Percentiles rank a stretch among this genome's conserved stretches.
Evolutionary conservation across 2,329 filamentous ascomycete species (phyloP).

Genomic region (Daldinia sp.): DNA sequence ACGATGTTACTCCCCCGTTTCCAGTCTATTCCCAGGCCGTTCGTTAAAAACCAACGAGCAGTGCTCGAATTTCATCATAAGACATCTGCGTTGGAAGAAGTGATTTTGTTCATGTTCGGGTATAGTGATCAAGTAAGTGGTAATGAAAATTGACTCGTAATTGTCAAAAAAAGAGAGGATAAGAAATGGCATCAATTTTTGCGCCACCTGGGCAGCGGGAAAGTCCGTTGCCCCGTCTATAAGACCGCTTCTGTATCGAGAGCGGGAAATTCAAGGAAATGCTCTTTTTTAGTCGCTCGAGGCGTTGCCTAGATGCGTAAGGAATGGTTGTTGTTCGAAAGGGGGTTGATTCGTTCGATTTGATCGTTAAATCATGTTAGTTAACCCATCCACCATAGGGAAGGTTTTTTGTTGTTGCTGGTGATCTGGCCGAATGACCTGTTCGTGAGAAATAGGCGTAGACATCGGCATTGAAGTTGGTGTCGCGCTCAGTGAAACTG

Average conservation of each 20-base stretch:
- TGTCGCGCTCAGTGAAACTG: slow-evolving; percentile 54
- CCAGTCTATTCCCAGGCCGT: slow-evolving; percentile 33
- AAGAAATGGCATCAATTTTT: slow-evolving; percentile 30
- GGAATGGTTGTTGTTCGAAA: slow-evolving; percentile 30
- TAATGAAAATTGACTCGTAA: slow-evolving; percentile 26
- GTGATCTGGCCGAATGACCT: slow-evolving; percentile 48
- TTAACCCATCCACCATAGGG: slow-evolving; percentile 55
- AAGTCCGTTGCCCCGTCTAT: slow-evolving; percentile 48
- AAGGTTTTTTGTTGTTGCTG: slow-evolving; percentile 51
- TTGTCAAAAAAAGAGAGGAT: slow-evolving; percentile 31
- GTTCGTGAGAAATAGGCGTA: slow-evolving; percentile 46
- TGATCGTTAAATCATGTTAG: slow-evolving; percentile 61
- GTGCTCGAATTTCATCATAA: slow-evolving; percentile 37
- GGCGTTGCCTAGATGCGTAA: slow-evolving; percentile 42
- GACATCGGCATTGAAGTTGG: slow-evolving; percentile 54
- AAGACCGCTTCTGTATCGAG: slow-evolving; percentile 41
- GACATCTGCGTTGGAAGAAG: slow-evolving; percentile 25
- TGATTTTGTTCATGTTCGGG: slow-evolving; percentile 34
- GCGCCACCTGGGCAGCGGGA: slow-evolving; percentile 33
- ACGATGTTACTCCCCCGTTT: slow-evolving; percentile 30
- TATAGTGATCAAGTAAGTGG: slow-evolving; percentile 29
- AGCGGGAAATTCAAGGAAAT: slow-evolving; percentile 45
- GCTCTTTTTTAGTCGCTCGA: slow-evolving; percentile 47
- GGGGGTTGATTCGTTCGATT: slow-evolving; percentile 3
- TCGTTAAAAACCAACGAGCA: slow-evolving; percentile 38